Evolutionary conservation across 163 green algal genomes (phyloP).

Genomic region (Trebouxia gelatinosa): DNA sequence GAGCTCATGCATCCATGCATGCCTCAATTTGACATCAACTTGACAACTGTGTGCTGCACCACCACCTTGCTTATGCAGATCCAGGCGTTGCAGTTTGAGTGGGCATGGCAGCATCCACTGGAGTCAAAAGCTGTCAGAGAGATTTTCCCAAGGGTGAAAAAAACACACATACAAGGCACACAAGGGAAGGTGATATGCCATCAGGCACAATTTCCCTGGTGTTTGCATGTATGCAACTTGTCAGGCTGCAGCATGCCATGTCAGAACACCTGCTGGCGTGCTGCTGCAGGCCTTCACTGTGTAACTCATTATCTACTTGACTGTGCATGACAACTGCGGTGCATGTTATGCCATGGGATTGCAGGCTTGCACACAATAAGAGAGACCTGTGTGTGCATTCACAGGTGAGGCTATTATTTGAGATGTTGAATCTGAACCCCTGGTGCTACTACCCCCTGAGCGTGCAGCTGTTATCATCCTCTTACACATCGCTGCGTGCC

Average conservation of each 20-base stretch:
- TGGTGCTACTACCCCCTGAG: conserved; percentile 80
- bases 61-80: conserved; percentile 43
- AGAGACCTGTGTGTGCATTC: too few relatives aligned
- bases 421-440: conserved; percentile 71
- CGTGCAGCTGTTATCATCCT: conserved; percentile 66
- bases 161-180: conserved; percentile 47
- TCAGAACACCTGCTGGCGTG: too few relatives aligned
- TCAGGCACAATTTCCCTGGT: too few relatives aligned
- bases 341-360: too few relatives aligned
- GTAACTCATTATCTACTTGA: too few relatives aligned
- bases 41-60: too few relatives aligned
- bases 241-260: too few relatives aligned
- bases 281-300: too few relatives aligned
- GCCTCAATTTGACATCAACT: not conserved
- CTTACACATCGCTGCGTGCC: conserved; percentile 36
- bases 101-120: conserved; percentile 88
- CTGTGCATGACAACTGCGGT: not conserved
- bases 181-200: conserved; percentile 87
- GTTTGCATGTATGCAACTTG: too few relatives aligned
- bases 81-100: conserved; percentile 90
- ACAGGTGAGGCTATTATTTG: conserved; percentile 73
- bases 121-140: conserved; percentile 55
- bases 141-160: conserved; percentile 44
- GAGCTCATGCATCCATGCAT: not conserved
- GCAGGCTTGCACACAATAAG: too few relatives aligned